Base-by-base conservation (phyloP, 768 basidiomycete species). In the Leucocoprinus leucothites region DNA sequence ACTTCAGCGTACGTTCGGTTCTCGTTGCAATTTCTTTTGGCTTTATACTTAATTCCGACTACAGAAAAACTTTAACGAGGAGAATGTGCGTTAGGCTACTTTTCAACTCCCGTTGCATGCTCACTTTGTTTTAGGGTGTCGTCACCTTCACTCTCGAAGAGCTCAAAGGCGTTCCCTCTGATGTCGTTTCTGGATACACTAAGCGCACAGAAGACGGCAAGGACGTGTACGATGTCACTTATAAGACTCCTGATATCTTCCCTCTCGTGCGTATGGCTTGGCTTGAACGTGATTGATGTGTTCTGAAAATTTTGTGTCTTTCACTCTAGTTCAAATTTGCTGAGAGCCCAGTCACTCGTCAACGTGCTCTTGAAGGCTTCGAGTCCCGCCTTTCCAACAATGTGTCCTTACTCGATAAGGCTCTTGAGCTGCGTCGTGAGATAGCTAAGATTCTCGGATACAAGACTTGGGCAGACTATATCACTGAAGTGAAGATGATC, bases 21-120 rank as follows among this genome's bases (percentile, higher is more conserved):
- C 18, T 47, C 38, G 31, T 5, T 31, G 31, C 14, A 1, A 45
- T 16, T n/a, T 18, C 31, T 3, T 19, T 46, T 18, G 16, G 14
- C 22, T 31, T 7, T 22, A 13, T 41, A 13, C 58, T 62, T 58
- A 43, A 22, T 18, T 40, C 9, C n/a, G 7, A 11, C 48, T 11
- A 28, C 40, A 89, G 86, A 90, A 87, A 85, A 91, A 92, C 71
- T 91, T 87, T 72, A 93, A 93, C 62, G 91, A 95, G 68, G 92
- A 94, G 65, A 84, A 88, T 42, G 89, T 87, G 59, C 54, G 74
- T 59, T 3, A 9, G 16, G 24, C 34, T 47, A 9, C 19, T 9
- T 57, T 24, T 16, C 48, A 19, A 22, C 43, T 19, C 25, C 7
- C n/a, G 5, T 31, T 21, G 36, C 48, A 7, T 26, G 14, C 36